Evolutionary conservation across 768 basidiomycete species (phyloP).

Genomic region (Candolleomyces efflorescens): DNA sequence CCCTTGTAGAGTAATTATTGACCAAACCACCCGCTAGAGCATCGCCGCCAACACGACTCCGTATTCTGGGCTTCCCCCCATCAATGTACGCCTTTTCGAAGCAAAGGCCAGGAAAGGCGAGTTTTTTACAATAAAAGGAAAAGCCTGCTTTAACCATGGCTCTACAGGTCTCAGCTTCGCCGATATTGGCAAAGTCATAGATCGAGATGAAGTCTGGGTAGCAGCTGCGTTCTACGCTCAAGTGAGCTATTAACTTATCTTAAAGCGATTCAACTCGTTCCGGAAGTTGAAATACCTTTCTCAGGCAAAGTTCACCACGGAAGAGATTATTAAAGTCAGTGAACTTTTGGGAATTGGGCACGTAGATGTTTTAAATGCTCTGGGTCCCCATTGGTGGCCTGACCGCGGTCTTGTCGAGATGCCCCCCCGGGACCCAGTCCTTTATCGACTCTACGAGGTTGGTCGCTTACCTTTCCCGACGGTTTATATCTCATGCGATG

Average conservation of each 20-base stretch:
- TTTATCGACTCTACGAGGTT: slow-evolving; percentile 82
- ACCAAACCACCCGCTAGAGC: slow-evolving; percentile 21
- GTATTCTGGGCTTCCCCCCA: slow-evolving; percentile 48
- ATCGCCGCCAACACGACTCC: slow-evolving; percentile 40
- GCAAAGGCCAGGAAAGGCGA: slow-evolving; percentile 66
- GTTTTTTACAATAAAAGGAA: neutral
- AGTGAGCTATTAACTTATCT: slow-evolving; percentile 29
- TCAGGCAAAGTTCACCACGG: slow-evolving; percentile 63
- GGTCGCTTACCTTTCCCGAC: slow-evolving; percentile 12
- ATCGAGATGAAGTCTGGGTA: slow-evolving; percentile 77
- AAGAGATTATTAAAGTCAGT: slow-evolving; percentile 54
- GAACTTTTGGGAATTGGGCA: slow-evolving; percentile 45
- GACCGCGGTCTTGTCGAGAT: slow-evolving; percentile 65
- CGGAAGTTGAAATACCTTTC: neutral
- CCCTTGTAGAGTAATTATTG: no score
- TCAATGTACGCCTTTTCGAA: slow-evolving; percentile 48
- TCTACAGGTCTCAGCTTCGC: slow-evolving; percentile 62
- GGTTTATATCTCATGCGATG: neutral
- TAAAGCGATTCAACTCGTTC: neutral
- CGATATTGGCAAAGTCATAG: slow-evolving; percentile 58
- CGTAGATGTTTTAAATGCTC: slow-evolving; percentile 32
- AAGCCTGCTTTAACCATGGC: neutral
- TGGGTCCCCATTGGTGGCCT: slow-evolving; percentile 73
- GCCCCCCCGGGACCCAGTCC: slow-evolving; percentile 73
- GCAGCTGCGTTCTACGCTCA: slow-evolving; percentile 82